Base-by-base conservation (phyloP, 345 rosid species). In the Arabidopsis arenosa region DNA sequence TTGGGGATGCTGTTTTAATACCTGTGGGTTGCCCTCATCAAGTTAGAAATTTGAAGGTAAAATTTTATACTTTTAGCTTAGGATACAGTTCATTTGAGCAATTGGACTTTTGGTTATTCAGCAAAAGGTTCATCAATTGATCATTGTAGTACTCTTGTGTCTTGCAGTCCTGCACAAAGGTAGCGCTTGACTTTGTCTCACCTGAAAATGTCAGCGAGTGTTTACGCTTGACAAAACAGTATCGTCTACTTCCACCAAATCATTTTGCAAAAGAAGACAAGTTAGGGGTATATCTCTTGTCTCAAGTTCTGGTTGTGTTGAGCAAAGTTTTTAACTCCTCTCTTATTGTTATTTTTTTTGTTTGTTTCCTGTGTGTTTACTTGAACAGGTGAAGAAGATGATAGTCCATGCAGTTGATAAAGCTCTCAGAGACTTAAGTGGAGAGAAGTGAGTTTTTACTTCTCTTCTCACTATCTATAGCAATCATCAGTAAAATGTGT, bases 121-220 rank as follows among this genome's bases (percentile, higher is more conserved):
- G 41, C 35, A 18, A 17, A 49, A 61, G 23, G 7, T 30, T 64
- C 40, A 35, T 71, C 28, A 52, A 6, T 55, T 54, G 32, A 56
- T 75, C 12, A 12, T 39, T 33, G 8, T 3, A 39, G 4, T 10
- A 44, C 26, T 55, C 48, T 44, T 65, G 30, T 36, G 49, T 74
- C 9, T 60, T 33, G 66, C 70, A 89, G 93, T 89, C 93, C 0
- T 89, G 93, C 40, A 89, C 85, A 35, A 89, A 89, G 80, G 89
- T 89, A 28, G 93, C 91, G 2, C 73, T 79, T 7, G 93, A 89
- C 70, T 88, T 88, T 18, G 89, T 86, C 44, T 87, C 93, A 3
- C 93, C 93, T 14, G 91, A 87, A 68, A 89, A 84, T 37, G 45
- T 87, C 26, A 52, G 72, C 1, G 88, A 87, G 66, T 89, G 91